Evolutionary conservation across 306 rosid species (phyloP), one percentile per base, ranked within the genome.

Genomic region (Pyrus betulifolia): DNA sequence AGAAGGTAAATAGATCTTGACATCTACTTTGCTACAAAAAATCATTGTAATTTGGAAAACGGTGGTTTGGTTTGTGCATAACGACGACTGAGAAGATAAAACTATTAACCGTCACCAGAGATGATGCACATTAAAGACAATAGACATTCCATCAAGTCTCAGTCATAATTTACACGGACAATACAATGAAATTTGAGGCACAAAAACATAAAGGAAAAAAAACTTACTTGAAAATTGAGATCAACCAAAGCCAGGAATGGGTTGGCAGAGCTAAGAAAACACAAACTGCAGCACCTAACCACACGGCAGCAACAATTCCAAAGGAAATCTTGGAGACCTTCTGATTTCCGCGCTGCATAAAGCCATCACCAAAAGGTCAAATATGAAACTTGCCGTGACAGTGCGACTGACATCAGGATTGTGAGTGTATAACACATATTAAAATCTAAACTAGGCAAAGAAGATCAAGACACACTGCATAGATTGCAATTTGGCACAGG

Each of bases 211-310:
- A 17, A 23, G 28, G n/a, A 6, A 66, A 74, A 74, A 58, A 80
- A 76, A 58, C 86, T 85, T 84, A 92, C 99, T 83, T 90, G 79
- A 95, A 89, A 67, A 92, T 71, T 38, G 88, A 80, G 71, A 95
- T 82, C 11, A 95, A 90, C 99, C 97, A 95, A 51, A 95, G 97
- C 97, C 97, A 95, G 22, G 85, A 86, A 86, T 95, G 90, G 49
- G 40, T 87, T 31, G 86, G 87, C 78, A 95, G 78, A 59, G 97
- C 92, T 35, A 83, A n/a, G 77, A 90, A 95, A 84, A 89, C 86
- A 82, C 96, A 92, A 59, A 87, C 73, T 72, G 87, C 89, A 13
- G 97, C 99, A 40, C 71, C 64, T 15, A 84, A 33, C 95, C 97
- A 95, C 33, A 88, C 92, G 13, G 70, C 89, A 52, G 76, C n/a